phyloP scores from a whole-genome alignment of 306 rosid genomes.

The Trifolium pratense region DNA sequence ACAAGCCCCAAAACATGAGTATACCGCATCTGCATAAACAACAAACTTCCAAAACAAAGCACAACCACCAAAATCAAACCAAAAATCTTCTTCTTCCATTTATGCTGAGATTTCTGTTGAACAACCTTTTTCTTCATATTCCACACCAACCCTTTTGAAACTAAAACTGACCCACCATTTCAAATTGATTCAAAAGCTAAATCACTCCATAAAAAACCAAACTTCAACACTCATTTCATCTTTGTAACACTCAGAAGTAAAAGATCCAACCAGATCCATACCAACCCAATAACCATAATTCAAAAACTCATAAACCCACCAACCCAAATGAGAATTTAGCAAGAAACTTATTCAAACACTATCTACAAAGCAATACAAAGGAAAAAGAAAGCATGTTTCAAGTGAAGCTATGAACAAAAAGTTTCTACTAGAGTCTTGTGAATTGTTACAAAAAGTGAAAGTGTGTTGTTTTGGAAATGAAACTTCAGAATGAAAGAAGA shows the following conservation, averaged over 20 bases:
- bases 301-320: slow-evolving; percentile 1
- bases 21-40: slow-evolving; percentile 72
- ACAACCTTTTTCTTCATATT: slow-evolving; percentile 80
- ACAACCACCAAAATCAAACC: slow-evolving; percentile 54
- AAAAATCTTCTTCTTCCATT: slow-evolving; percentile 81
- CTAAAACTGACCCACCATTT: slow-evolving; percentile 51
- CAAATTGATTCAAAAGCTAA: slow-evolving; percentile 38
- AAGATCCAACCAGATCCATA: slow-evolving; percentile 64
- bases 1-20: slow-evolving; percentile 62
- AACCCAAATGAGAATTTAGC: slow-evolving; percentile 2
- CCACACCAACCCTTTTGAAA: slow-evolving; percentile 41
- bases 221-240: slow-evolving; percentile 40
- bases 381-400: slow-evolving; percentile 37
- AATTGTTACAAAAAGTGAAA: slow-evolving; percentile 18
- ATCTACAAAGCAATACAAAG: slow-evolving; percentile 9
- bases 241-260: slow-evolving; percentile 26
- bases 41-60: slow-evolving; percentile 73
- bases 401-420: slow-evolving; percentile 38
- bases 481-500: slow-evolving; percentile 30
- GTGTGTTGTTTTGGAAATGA: slow-evolving; percentile 29
- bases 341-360: slow-evolving; percentile 24
- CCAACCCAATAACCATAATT: slow-evolving; percentile 29
- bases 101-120: slow-evolving; percentile 83
- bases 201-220: slow-evolving; percentile 38
- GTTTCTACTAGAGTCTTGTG: slow-evolving; percentile 48